Conservation (phyloP, 805 yeast genomes). For the Clavispora asparagi region DNA sequence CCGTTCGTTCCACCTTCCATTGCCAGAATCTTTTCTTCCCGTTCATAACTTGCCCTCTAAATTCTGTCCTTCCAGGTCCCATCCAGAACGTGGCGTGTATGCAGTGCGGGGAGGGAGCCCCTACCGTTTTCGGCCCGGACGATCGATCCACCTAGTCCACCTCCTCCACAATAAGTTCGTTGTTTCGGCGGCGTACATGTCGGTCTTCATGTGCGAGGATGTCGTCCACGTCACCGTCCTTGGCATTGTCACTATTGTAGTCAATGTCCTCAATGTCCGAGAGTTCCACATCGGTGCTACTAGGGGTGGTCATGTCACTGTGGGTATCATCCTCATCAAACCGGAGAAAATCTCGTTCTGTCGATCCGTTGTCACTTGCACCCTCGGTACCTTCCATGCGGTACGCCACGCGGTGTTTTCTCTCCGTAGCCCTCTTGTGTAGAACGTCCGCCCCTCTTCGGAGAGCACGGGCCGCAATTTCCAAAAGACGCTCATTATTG, state of each 20-base stretch:
- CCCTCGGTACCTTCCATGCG: neutral
- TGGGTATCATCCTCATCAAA: neutral
- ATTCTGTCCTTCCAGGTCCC: too few species aligned
- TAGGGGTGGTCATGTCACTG: neutral
- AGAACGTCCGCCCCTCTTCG: constrained; percentile 8
- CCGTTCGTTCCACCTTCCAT: too few species aligned
- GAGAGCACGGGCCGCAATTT: constrained; percentile 4
- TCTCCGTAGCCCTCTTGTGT: neutral
- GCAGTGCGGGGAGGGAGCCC: neutral
- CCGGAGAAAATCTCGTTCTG: neutral
- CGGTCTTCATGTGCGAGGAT: neutral
- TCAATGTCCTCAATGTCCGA: neutral
- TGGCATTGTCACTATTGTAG: neutral
- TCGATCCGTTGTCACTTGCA: neutral
- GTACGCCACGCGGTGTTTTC: neutral
- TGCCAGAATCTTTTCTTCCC: too few species aligned
- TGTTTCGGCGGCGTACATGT: neutral
- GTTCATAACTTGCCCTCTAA: too few species aligned
- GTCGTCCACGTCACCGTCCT: neutral
- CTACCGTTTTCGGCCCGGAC: neutral
- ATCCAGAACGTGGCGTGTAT: neutral
- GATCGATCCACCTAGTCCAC: neutral
- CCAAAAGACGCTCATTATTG: constrained; percentile 7
- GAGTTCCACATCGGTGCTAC: neutral
- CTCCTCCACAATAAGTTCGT: neutral